Evolutionary conservation across 306 rosid genomes (phyloP).

Genomic region (Lupinus albus): DNA sequence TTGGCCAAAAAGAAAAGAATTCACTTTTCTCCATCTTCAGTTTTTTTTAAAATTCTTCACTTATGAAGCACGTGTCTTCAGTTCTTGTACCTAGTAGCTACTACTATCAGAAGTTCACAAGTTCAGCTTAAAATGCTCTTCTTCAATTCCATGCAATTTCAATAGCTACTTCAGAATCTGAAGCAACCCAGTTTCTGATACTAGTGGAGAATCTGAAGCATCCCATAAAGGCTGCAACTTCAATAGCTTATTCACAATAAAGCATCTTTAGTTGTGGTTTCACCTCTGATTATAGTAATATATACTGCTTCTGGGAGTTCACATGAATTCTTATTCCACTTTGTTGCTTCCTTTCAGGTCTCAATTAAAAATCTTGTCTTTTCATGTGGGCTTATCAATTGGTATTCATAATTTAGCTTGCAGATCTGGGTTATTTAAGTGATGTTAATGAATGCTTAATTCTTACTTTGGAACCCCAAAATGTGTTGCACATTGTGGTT

Average conservation of each 20-base stretch:
- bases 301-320: conserved; percentile 38
- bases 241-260: conserved; percentile 36
- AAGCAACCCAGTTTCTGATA: conserved; percentile 18
- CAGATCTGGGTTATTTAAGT: conserved; percentile 61
- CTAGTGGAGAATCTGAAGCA: conserved; percentile 38
- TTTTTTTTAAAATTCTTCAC: not conserved
- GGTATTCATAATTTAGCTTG: conserved; percentile 35
- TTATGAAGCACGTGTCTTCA: conserved; percentile 33
- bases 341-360: conserved; percentile 42
- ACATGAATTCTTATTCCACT: conserved; percentile 40
- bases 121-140: conserved; percentile 40
- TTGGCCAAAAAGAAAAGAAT: conserved; percentile 2
- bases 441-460: conserved; percentile 33
- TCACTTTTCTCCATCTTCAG: conserved; percentile 42
- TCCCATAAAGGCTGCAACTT: conserved; percentile 8
- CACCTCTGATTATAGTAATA: conserved; percentile 31
- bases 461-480: conserved; percentile 28
- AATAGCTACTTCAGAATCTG: too few relatives aligned
- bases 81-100: conserved; percentile 6
- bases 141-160: conserved; percentile 37
- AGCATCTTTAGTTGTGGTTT: conserved; percentile 35
- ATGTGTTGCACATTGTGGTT: conserved; percentile 41
- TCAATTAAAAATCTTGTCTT: conserved; percentile 32
- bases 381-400: not conserved
- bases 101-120: conserved; percentile 26